Conservation (phyloP, 148 eudicot genomes). For the Nepenthes mirabilis region DNA sequence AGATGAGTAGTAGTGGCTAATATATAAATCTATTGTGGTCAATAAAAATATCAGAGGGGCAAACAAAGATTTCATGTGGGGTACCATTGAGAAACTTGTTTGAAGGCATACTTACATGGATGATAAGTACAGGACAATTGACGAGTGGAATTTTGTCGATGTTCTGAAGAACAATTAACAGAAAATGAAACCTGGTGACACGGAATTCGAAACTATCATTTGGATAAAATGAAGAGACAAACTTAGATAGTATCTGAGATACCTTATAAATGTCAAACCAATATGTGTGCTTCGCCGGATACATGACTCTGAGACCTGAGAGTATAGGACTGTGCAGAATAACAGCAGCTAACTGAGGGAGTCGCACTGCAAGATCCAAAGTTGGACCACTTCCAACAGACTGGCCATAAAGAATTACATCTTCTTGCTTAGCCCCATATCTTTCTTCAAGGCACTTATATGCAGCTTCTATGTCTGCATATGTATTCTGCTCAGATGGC, state of each 20-base stretch:
- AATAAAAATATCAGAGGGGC: no score
- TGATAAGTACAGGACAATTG: slow-evolving; percentile 48
- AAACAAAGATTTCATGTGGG: no score
- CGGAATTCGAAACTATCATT: neutral
- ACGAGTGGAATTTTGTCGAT: slow-evolving; percentile 58
- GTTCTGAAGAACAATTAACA: slow-evolving; percentile 31
- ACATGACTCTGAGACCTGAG: slow-evolving; percentile 64
- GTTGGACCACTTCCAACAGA: slow-evolving; percentile 77
- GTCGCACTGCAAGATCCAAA: slow-evolving; percentile 56
- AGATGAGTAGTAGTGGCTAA: neutral
- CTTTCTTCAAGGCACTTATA: slow-evolving; percentile 67
- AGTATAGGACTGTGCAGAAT: slow-evolving; percentile 64
- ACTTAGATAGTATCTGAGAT: neutral
- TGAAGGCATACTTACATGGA: slow-evolving; percentile 51
- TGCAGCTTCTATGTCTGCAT: slow-evolving; percentile 77
- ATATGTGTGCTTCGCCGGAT: slow-evolving; percentile 49
- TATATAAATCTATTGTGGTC: no score
- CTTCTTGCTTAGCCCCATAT: slow-evolving; percentile 47
- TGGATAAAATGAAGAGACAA: neutral
- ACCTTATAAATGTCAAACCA: slow-evolving; percentile 77
- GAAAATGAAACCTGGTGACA: neutral
- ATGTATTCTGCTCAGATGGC: slow-evolving; percentile 75
- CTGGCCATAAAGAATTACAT: slow-evolving; percentile 55
- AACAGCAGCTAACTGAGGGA: slow-evolving; percentile 54
- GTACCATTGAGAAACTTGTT: neutral